Evolutionary conservation across 192 early-diverging fungal genomes (phyloP), one percentile per base, ranked within the genome.

Genomic region (Chytriomyces sp.): DNA sequence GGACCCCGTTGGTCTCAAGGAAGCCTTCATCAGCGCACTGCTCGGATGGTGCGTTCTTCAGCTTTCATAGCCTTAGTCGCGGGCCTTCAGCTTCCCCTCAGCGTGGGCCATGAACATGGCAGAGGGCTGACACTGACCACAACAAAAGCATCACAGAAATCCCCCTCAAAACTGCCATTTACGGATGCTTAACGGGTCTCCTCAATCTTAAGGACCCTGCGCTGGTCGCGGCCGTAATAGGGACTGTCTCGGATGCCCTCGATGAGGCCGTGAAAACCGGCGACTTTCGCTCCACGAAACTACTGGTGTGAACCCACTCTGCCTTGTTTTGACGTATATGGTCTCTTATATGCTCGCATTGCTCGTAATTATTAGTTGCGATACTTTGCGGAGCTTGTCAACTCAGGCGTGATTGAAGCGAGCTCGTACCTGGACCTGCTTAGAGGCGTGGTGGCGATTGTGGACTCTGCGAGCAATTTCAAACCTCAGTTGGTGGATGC

Each of bases 321-420:
- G 6, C 17, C 32, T 34, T 34, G 73, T 17, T 74, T 28, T 26
- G 12, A n/a, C 49, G 2, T 8, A 31, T 52, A 39, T 2, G 26
- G 5, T 41, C n/a, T 59, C n/a, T 32, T 32, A n/a, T n/a, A n/a
- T n/a, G n/a, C n/a, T n/a, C n/a, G n/a, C n/a, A 6, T 14, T 17
- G 12, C 12, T 10, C 39, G 10, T n/a, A n/a, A n/a, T n/a, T n/a
- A 12, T 28, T 63, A 80, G 77, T 34, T 82, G 73, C 82, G 93
- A 39, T 97, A 90, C 77, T 92, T 93, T 84, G 91, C 85, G 5
- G 87, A 92, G 75, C 83, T 94, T 26, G 89, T 93, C 54, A 89
- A 86, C 72, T 84, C 91, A 26, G 89, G 90, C 72, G 89, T 94
- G 5, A 89, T 98, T 59, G 59, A 82, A 3, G 85, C 91, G 0